Evolutionary conservation across 495 filamentous ascomycete genomes (phyloP), one percentile per base, ranked within the genome.

Genomic region (Melanomma pulvis-pyrius): DNA sequence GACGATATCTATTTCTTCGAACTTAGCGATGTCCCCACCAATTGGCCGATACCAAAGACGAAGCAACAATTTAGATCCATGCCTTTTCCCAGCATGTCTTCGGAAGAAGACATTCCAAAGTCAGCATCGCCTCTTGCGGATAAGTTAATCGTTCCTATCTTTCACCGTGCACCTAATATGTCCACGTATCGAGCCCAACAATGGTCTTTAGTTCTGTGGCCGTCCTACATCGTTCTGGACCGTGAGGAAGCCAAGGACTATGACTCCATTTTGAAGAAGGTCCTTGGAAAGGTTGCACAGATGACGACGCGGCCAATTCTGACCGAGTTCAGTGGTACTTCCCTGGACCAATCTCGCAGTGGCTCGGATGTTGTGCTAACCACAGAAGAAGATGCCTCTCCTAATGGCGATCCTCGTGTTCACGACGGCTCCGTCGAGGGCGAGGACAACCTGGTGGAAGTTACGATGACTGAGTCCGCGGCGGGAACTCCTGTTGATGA

Each of bases 381-480:
- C 52, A 87, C 83, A 26, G 83, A 86, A 34, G 92, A 92, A 22
- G 92, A 94, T 74, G 86, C 82, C 1, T 84, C 90, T 61, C 90
- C 85, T 15, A 81, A 87, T 1, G 85, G 82, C 17, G 90, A 89
- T 65, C 83, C 85, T 7, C 87, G 87, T 68, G 81, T 96, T 51
- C 82, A 89, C 66, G 87, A 89, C 22, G 80, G 80, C 0, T 96
- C 92, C 8, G 86, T 96, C 12, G 88, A 92, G 67, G 92, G 91
- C 5, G 93, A 97, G 74, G 92, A 97, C 67, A 91, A 90, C 53
- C 86, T 96, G 66, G 91, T 98, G 2, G 90, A 97, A 73, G 87
- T 98, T 24, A 90, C 90, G 0, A 93, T 96, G 90, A 83, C 83
- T 12, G 89, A 93, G 67, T 15, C 39, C n/a, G 79, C 77, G 8